Evolutionary conservation across 2,329 filamentous ascomycete genomes (phyloP), one percentile per base, ranked within the genome.

Genomic region (Talaromyces islandicus): DNA sequence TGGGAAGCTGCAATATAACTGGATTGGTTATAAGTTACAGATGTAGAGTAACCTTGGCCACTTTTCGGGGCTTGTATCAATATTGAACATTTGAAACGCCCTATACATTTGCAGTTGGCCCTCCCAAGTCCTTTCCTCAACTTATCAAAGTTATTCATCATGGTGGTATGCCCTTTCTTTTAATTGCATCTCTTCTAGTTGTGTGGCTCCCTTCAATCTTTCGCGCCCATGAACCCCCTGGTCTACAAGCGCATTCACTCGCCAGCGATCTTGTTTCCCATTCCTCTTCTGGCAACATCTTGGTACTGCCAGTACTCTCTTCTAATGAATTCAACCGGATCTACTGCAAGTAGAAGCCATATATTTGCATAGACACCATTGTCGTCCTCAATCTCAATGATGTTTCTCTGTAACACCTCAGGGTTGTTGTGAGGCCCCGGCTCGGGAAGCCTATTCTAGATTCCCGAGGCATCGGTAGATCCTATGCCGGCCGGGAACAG

Each of bases 391-490:
- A 75, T 65, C 69, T 79, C 76, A 53, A 75, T 65, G 56, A 80
- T 77, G 51, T 77, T 78, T 51, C 79, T 74, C 64, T 75, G 71
- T 19, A 79, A 62, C 1, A 77, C 73, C 60, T 79, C 75, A n/a
- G 74, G 76, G 61, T 75, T 65, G n/a, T n/a, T n/a, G n/a, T n/a
- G n/a, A n/a, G n/a, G n/a, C n/a, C n/a, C n/a, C n/a, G n/a, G n/a
- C n/a, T n/a, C n/a, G n/a, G n/a, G n/a, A n/a, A n/a, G n/a, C n/a
- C n/a, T n/a, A n/a, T n/a, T n/a, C n/a, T n/a, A n/a, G n/a, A n/a
- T n/a, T n/a, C n/a, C n/a, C n/a, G n/a, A n/a, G n/a, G n/a, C n/a
- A n/a, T n/a, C n/a, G n/a, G n/a, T n/a, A n/a, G n/a, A n/a, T n/a
- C n/a, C n/a, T n/a, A n/a, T n/a, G n/a, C n/a, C n/a, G n/a, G n/a